phyloP scores from a whole-genome alignment of 768 basidiomycete species.

The Suillus sp. region DNA sequence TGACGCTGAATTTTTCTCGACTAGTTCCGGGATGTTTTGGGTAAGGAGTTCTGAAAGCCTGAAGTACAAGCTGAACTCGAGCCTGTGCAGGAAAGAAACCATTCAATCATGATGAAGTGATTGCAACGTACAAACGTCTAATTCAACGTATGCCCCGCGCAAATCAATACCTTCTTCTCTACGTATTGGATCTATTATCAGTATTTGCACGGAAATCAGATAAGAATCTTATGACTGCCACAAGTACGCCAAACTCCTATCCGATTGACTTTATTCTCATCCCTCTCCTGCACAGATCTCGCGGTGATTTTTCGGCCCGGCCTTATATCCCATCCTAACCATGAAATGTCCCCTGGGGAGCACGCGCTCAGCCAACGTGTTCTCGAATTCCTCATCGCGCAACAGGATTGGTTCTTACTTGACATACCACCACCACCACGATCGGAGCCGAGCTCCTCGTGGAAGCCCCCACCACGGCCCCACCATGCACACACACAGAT shows the following conservation, averaged over 20 bases:
- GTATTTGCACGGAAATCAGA: slow-evolving; percentile 92
- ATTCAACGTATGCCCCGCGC: slow-evolving; percentile 84
- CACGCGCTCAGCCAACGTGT: slow-evolving; percentile 88
- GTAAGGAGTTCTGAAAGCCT: slow-evolving; percentile 41
- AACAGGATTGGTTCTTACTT: slow-evolving; percentile 94
- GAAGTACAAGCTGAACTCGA: slow-evolving; percentile 9
- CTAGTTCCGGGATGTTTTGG: slow-evolving; percentile 79
- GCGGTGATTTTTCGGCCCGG: slow-evolving; percentile 98
- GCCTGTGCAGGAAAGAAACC: slow-evolving; percentile 58
- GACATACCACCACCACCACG: slow-evolving; percentile 76
- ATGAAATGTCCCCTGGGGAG: slow-evolving; percentile 84
- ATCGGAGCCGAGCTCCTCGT: slow-evolving; percentile 31
- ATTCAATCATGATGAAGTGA: slow-evolving; percentile 69
- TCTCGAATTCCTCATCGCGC: slow-evolving; percentile 93
- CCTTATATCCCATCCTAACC: slow-evolving; percentile 83
- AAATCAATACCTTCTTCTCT: slow-evolving; percentile 95
- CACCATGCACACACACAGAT: slow-evolving; percentile 15
- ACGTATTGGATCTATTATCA: slow-evolving; percentile 92
- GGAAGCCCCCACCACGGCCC: slow-evolving; percentile 25
- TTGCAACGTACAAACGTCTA: slow-evolving; percentile 79
- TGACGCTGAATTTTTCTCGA: slow-evolving; percentile 17
- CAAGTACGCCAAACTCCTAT: slow-evolving; percentile 58
- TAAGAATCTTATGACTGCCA: slow-evolving; percentile 94
- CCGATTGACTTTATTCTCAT: slow-evolving; percentile 9
- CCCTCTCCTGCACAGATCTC: slow-evolving; percentile 58